Base-by-base conservation (phyloP, 2,329 filamentous ascomycete species). In the Ascomycota sp. region DNA sequence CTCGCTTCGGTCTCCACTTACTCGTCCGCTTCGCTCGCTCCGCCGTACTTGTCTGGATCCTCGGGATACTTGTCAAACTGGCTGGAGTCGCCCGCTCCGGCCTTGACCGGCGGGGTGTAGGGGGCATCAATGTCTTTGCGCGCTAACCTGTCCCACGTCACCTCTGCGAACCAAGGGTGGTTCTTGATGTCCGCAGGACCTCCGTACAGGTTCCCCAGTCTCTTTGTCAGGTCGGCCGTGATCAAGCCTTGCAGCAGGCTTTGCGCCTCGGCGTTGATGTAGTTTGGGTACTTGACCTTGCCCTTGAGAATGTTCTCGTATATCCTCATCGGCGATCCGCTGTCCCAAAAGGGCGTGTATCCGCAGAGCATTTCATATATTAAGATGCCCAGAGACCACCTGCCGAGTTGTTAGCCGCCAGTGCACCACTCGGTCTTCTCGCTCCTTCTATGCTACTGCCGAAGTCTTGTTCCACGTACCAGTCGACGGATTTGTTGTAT, bases 351-450 rank as follows among this genome's bases (percentile, higher is more conserved):
- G 6, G 89, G 89, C 6, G 89, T 98, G 57, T 93, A 98, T 25
- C 89, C 89, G 52, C 89, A 95, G 28, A 98, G 70, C 89, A 98
- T 98, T 64, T 98, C 89, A 55, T 93, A 98, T 54, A 98, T 95
- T 45, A 98, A 62, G 51, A 98, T 95, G 31, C 89, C 89, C 37
- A 98, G 66, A 35, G 86, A 95, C 89, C 89, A 98, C 84, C 84
- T 93, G 35, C 7, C 7, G 16, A 21, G 16, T 21, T 21, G 16
- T 13, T 29, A 21, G 16, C 16, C 16, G 5, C 16, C 16, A 21
- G 16, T 21, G 16, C 16, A 5, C 16, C 16, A 21, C 16, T 21
- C 16, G 16, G 16, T 21, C 16, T 21, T 21, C 16, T 21, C 16
- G 5, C 16, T 21, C 16, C 16, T 3, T 21, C 5, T 5, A 21